Evolutionary conservation across 2,329 filamentous ascomycete genomes (phyloP).

Genomic region (Verticillium nonalfalfae): DNA sequence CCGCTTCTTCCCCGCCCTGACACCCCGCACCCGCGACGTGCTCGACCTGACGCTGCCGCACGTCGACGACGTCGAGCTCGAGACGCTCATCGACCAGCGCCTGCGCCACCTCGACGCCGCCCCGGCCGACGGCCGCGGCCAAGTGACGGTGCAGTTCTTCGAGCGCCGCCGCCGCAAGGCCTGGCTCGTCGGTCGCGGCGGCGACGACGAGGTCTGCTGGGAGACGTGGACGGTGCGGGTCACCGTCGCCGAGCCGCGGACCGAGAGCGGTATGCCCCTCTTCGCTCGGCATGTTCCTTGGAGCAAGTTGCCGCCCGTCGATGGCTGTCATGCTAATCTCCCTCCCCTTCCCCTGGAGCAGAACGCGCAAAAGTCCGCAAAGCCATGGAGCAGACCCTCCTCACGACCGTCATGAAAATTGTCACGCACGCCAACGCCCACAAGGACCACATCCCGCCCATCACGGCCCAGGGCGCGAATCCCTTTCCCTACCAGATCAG

Average conservation of each 20-base stretch:
- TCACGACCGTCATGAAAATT: constrained; percentile 84
- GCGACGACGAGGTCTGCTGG: constrained; percentile 94
- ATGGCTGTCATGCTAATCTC: background rate
- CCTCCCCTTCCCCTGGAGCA: constrained; percentile 23
- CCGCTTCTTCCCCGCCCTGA: constrained; percentile 85
- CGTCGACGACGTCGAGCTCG: constrained; percentile 83
- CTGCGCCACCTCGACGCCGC: constrained; percentile 65
- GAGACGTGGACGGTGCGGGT: constrained; percentile 93
- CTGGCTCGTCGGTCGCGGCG: constrained; percentile 64
- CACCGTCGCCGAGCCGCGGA: constrained; percentile 83
- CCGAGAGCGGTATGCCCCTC: constrained; percentile 66
- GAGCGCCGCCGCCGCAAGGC: constrained; percentile 83
- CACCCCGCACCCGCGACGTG: constrained; percentile 78
- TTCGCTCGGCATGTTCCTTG: background rate
- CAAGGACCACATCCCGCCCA: constrained; percentile 94
- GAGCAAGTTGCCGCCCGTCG: no score
- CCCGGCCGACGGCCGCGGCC: constrained; percentile 59
- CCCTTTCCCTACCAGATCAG: constrained; percentile 93
- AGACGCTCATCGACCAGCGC: constrained; percentile 88
- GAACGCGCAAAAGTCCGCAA: constrained; percentile 83
- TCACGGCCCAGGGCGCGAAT: constrained; percentile 88
- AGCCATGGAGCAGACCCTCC: constrained; percentile 85
- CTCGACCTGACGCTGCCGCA: constrained; percentile 86
- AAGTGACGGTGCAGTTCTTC: constrained; percentile 86
- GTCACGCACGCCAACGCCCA: constrained; percentile 80